Conservation (phyloP, 176 grass and related monocot species). For the Paspalum notatum region DNA sequence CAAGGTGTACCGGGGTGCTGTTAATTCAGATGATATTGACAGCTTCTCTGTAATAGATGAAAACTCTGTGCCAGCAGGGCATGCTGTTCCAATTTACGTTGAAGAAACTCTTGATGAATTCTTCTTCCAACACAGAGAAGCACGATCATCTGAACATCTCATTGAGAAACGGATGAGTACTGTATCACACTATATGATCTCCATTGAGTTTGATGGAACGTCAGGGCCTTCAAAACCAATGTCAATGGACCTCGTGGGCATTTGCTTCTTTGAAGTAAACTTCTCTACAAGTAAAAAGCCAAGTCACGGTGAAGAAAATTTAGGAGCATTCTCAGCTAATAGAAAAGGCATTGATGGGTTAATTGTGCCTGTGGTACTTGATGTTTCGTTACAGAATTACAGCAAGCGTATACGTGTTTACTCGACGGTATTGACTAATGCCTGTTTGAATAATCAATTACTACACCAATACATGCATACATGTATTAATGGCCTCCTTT, state of each 20-base stretch:
- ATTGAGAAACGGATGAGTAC: slow-evolving; percentile 76
- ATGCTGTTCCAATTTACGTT: slow-evolving; percentile 83
- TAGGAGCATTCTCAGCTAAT: slow-evolving; percentile 46
- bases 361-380: slow-evolving; percentile 91
- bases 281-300: slow-evolving; percentile 78
- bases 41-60: slow-evolving; percentile 68
- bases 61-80: slow-evolving; percentile 77
- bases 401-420: slow-evolving; percentile 91
- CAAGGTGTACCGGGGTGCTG: slow-evolving; percentile 77
- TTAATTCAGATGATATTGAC: slow-evolving; percentile 75
- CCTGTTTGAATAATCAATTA: slow-evolving; percentile 43
- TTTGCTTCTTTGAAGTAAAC: slow-evolving; percentile 90
- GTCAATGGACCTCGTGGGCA: slow-evolving; percentile 96
- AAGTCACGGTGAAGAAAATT: slow-evolving; percentile 49
- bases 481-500: slow-evolving; percentile 35
- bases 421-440: slow-evolving; percentile 78
- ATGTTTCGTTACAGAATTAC: slow-evolving; percentile 95
- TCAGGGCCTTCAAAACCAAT: slow-evolving; percentile 74
- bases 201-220: slow-evolving; percentile 92
- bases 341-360: slow-evolving; percentile 54
- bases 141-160: slow-evolving; percentile 79
- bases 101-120: slow-evolving; percentile 88
- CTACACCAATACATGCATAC: slow-evolving; percentile 30
- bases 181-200: slow-evolving; percentile 94
- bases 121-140: slow-evolving; percentile 71